A percentile compares a stretch with the other conserved stretches of the same genome.
Conservation (phyloP, 23 red algal genomes). For the Agarophyton chilense region DNA sequence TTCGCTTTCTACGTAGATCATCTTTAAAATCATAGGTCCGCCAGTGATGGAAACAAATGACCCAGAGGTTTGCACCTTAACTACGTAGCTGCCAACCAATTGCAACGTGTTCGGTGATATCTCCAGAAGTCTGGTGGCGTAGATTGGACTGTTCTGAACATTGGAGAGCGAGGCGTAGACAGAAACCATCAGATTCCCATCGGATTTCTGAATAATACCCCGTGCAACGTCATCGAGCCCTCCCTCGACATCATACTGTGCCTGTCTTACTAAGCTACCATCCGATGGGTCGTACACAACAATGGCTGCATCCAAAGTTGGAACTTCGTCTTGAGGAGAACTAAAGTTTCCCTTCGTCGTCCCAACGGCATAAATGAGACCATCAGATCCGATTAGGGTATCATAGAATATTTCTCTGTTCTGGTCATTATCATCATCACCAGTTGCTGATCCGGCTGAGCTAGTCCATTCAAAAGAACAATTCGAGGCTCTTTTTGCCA, state of each 20-base stretch:
- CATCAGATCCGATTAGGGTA: slow-evolving; percentile 5
- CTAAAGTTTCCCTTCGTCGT: slow-evolving; percentile 59
- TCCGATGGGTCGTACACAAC: slow-evolving; percentile 45
- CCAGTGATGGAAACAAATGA: slow-evolving; percentile 17
- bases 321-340: slow-evolving; percentile 25
- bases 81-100: neutral
- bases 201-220: slow-evolving; percentile 29
- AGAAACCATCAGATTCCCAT: slow-evolving; percentile 36
- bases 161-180: slow-evolving; percentile 47
- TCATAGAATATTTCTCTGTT: slow-evolving; percentile 52
- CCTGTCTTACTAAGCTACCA: slow-evolving; percentile 21
- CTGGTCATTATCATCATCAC: slow-evolving; percentile 45
- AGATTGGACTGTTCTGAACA: slow-evolving; percentile 29
- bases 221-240: slow-evolving; percentile 52
- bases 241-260: slow-evolving; percentile 34
- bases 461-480: slow-evolving; percentile 49
- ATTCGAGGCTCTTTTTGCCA: slow-evolving; percentile 15
- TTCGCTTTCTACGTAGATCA: slow-evolving; percentile 38
- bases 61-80: slow-evolving; percentile 12
- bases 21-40: slow-evolving; percentile 46
- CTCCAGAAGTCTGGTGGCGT: slow-evolving; percentile 41
- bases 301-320: slow-evolving; percentile 54
- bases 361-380: slow-evolving; percentile 47
- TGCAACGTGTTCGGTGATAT: slow-evolving; percentile 23
- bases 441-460: slow-evolving; percentile 49